phyloP scores from a whole-genome alignment of 257 asterid genomes.

The Verbascum thapsus region DNA sequence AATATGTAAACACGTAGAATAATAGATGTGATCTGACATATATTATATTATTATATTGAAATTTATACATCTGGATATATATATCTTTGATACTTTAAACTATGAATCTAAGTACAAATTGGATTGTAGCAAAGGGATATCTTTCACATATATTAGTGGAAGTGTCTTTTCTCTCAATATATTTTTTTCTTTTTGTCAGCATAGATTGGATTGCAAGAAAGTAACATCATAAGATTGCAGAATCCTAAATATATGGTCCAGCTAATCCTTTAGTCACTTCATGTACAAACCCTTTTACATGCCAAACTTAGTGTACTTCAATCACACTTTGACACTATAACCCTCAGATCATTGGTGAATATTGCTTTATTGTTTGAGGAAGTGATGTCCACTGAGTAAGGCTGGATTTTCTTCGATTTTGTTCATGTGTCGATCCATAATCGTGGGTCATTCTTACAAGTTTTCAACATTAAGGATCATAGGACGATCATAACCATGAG shows the following conservation, averaged over 20 bases:
- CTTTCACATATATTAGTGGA: constrained; percentile 20
- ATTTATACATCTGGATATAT: no score
- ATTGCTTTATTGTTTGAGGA: constrained; percentile 8
- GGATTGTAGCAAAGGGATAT: background rate
- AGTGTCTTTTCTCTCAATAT: constrained; percentile 16
- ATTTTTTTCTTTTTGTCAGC: constrained; percentile 34
- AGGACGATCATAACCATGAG: no score
- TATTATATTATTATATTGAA: no score
- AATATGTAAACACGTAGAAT: no score
- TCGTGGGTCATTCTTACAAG: no score
- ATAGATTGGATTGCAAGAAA: constrained; percentile 33
- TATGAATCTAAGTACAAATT: constrained; percentile 14
- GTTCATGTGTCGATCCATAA: no score
- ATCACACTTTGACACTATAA: constrained; percentile 3
- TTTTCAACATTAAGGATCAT: no score
- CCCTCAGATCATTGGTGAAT: constrained; percentile 4
- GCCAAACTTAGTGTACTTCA: constrained; percentile 16
- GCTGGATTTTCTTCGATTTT: background rate
- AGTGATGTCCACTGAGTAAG: constrained; percentile 17
- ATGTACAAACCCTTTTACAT: constrained; percentile 16
- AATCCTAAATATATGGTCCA: constrained; percentile 63
- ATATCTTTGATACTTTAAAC: no score
- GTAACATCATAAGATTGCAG: constrained; percentile 63
- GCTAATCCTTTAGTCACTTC: constrained; percentile 42
- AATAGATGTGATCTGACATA: no score